Conservation (phyloP, 176 grass and related monocot species). For the Carex pumila region DNA sequence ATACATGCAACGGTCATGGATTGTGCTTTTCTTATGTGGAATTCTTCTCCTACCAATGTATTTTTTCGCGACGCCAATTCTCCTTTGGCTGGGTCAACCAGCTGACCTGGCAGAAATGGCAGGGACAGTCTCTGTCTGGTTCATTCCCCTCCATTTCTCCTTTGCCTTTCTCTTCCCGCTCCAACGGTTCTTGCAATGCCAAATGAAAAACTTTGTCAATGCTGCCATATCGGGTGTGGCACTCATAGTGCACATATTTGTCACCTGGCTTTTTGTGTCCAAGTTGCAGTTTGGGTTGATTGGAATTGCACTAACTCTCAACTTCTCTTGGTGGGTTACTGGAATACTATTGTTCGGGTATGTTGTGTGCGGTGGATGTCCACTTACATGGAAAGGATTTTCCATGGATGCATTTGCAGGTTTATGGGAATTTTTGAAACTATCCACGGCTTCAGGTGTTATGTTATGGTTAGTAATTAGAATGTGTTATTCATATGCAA, state of each 20-base stretch:
- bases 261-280: conserved; percentile 68
- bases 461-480: conserved; percentile 62
- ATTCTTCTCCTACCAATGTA: conserved; percentile 73
- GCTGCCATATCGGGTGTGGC: conserved; percentile 42
- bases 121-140: conserved; percentile 56
- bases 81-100: conserved; percentile 58
- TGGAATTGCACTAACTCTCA: conserved; percentile 69
- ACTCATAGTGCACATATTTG: conserved; percentile 47
- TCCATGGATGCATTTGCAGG: conserved; percentile 66
- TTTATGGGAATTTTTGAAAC: conserved; percentile 79
- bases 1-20: conserved; percentile 96
- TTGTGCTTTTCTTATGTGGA: conserved; percentile 65
- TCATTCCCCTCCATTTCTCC: conserved; percentile 96
- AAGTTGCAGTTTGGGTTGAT: conserved; percentile 50
- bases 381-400: conserved; percentile 76
- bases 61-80: conserved; percentile 66
- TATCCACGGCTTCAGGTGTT: conserved; percentile 66
- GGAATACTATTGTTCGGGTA: conserved; percentile 38
- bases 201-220: conserved; percentile 66
- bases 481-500: background rate
- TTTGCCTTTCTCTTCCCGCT: conserved; percentile 89
- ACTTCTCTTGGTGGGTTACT: conserved; percentile 88
- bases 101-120: conserved; percentile 57
- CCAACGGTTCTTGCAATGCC: conserved; percentile 90
- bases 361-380: conserved; percentile 63